A percentile compares a stretch with the other conserved stretches of the same genome.
phyloP scores from a whole-genome alignment of 2,329 filamentous ascomycete species.

The Zymoseptoria tritici region DNA sequence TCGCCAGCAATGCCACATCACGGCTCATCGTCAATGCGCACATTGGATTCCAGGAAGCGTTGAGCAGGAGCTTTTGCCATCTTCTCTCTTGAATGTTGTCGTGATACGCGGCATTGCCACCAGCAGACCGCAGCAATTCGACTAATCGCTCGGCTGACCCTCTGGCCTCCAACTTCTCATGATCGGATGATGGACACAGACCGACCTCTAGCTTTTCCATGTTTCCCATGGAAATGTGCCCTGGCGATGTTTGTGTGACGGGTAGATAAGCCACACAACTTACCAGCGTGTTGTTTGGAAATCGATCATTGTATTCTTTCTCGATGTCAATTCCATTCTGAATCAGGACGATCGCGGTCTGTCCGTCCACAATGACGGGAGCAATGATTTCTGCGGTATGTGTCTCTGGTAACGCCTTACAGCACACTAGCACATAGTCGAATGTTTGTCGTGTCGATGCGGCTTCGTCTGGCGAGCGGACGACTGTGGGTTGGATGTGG shows the following conservation, averaged over 20 bases:
- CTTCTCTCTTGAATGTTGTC: conserved; percentile 50
- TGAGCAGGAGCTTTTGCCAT: conserved; percentile 56
- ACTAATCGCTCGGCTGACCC: conserved; percentile 25
- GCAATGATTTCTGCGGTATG: conserved; percentile 31
- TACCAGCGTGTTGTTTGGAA: conserved; percentile 47
- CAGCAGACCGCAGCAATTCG: conserved; percentile 30
- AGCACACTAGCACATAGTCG: conserved; percentile 43
- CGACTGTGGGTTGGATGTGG: conserved; percentile 31
- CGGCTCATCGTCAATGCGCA: conserved; percentile 50
- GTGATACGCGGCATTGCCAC: conserved; percentile 43
- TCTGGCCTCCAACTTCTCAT: not conserved
- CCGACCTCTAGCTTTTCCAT: conserved; percentile 46
- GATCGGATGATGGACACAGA: conserved; percentile 36
- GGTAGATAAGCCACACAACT: conserved; percentile 51
- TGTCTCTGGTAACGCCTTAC: conserved; percentile 39
- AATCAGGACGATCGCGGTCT: conserved; percentile 51
- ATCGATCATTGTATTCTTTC: conserved; percentile 43
- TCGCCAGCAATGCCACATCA: conserved; percentile 45
- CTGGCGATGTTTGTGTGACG: conserved; percentile 43
- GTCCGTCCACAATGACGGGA: conserved; percentile 32
- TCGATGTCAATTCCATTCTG: conserved; percentile 59
- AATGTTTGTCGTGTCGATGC: conserved; percentile 26
- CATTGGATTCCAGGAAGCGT: conserved; percentile 55
- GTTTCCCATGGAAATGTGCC: conserved; percentile 41
- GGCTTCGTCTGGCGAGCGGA: conserved; percentile 31